Conservation (phyloP, 371 early-diverging fungal genomes). For the Fennellomyces sp. region DNA sequence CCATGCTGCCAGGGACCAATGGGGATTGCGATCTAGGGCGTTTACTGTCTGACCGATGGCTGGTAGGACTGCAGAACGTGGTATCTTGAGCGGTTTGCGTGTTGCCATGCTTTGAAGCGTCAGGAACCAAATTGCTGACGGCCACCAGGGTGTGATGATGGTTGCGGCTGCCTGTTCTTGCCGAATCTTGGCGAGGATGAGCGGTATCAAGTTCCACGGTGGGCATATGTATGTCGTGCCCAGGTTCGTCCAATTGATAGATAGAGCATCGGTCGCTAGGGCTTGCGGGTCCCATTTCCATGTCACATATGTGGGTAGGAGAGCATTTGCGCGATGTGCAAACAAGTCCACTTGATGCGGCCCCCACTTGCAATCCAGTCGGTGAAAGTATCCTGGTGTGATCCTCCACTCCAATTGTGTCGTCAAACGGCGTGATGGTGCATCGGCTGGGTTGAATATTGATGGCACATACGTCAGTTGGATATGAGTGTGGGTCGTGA, state of each 20-base stretch:
- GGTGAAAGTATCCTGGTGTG: conserved; percentile 3
- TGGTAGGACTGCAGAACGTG: background rate
- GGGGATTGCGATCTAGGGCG: too few relatives aligned
- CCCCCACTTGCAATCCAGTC: conserved; percentile 23
- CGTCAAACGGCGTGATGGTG: conserved; percentile 13
- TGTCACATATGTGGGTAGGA: background rate
- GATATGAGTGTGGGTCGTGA: conserved; percentile 17
- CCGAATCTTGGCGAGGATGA: background rate
- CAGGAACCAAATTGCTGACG: conserved; percentile 21
- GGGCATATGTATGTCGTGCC: background rate
- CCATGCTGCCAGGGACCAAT: too few relatives aligned
- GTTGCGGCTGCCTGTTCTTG: conserved; percentile 6
- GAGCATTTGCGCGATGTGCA: conserved; percentile 2
- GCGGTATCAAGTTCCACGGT: conserved; percentile 14
- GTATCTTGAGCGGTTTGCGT: background rate
- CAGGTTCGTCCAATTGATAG: conserved; percentile 6
- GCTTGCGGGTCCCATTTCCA: conserved; percentile 18
- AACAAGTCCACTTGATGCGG: conserved; percentile 25
- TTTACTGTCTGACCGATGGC: background rate
- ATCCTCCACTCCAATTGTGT: conserved; percentile 28
- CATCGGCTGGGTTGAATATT: conserved; percentile 26
- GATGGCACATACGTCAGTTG: conserved; percentile 24
- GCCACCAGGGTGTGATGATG: conserved; percentile 23
- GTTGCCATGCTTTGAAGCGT: background rate
- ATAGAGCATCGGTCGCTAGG: conserved; percentile 9